Conservation (phyloP, 2,329 filamentous ascomycete species). For the Trichoderma polysporum region DNA sequence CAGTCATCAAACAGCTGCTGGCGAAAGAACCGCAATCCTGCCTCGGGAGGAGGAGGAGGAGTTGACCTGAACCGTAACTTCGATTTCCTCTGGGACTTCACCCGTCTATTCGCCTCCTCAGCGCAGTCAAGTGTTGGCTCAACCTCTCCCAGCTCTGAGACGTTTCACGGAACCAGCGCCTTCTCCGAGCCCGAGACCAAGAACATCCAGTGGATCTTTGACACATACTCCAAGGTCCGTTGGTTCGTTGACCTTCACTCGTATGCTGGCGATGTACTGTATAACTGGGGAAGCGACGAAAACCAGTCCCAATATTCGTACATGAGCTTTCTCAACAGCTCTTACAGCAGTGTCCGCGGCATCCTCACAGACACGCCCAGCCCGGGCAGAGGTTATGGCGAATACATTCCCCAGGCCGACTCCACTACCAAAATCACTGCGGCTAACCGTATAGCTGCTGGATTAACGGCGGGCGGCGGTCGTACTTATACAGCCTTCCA, state of each 20-base stretch:
- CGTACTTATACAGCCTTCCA: constrained; percentile 39
- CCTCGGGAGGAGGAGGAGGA: constrained; percentile 47
- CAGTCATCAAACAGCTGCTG: constrained; percentile 51
- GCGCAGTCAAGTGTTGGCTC: constrained; percentile 36
- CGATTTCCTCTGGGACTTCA: constrained; percentile 57
- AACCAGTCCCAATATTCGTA: constrained; percentile 44
- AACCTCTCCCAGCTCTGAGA: constrained; percentile 42
- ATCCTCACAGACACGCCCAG: constrained; percentile 38
- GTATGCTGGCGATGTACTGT: constrained; percentile 50
- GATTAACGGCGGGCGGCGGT: constrained; percentile 25
- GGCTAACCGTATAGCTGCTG: constrained; percentile 42
- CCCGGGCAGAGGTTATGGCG: constrained; percentile 40
- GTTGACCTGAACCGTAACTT: constrained; percentile 59
- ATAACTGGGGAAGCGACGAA: constrained; percentile 58
- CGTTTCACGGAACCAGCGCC: constrained; percentile 51
- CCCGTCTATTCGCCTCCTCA: constrained; percentile 43
- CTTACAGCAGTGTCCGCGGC: constrained; percentile 53
- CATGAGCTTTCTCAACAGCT: constrained; percentile 54
- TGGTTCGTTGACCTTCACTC: constrained; percentile 63
- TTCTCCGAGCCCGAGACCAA: constrained; percentile 58
- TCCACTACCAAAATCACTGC: constrained; percentile 37
- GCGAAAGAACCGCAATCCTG: constrained; percentile 56
- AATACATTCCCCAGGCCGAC: constrained; percentile 45
- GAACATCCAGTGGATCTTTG: constrained; percentile 53
- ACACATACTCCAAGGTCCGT: constrained; percentile 48